phyloP scores from a whole-genome alignment of 805 yeast species.

The Torulaspora maleeae region DNA sequence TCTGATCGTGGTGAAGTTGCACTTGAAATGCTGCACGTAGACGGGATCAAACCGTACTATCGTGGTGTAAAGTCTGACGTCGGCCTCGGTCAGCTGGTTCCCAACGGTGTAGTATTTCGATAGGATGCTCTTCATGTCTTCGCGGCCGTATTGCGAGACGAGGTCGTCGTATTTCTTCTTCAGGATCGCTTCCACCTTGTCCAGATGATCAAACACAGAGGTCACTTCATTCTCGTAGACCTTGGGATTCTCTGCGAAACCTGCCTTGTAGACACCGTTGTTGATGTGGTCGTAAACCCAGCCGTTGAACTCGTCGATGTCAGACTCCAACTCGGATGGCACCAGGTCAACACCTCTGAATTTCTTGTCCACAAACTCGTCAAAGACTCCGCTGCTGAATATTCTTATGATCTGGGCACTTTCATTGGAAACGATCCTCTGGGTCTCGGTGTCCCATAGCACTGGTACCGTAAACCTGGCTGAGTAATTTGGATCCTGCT shows the following conservation, averaged over 20 bases:
- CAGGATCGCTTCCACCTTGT: slow-evolving; percentile 62
- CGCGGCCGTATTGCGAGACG: slow-evolving; percentile 20
- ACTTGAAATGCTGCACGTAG: slow-evolving; percentile 92
- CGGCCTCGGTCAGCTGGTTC: slow-evolving; percentile 78
- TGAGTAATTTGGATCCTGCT: slow-evolving; percentile 66
- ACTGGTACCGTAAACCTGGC: slow-evolving; percentile 93
- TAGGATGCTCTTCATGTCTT: slow-evolving; percentile 17
- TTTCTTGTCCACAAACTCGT: slow-evolving; percentile 43
- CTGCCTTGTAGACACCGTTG: slow-evolving; percentile 90
- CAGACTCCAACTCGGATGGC: slow-evolving; percentile 48
- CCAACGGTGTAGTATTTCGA: slow-evolving; percentile 50
- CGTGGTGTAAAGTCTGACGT: slow-evolving; percentile 80
- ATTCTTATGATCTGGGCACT: slow-evolving; percentile 85
- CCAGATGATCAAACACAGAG: slow-evolving; percentile 61
- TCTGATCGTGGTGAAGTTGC: slow-evolving; percentile 79
- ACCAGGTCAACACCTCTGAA: slow-evolving; percentile 54
- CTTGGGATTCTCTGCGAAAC: slow-evolving; percentile 80
- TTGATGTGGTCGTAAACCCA: slow-evolving; percentile 84
- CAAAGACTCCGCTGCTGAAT: slow-evolving; percentile 69
- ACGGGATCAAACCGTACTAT: slow-evolving; percentile 89
- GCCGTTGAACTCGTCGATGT: slow-evolving; percentile 72
- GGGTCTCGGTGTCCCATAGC: slow-evolving; percentile 79
- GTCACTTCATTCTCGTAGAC: slow-evolving; percentile 68
- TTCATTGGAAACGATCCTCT: slow-evolving; percentile 87
- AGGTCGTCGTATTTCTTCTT: slow-evolving; percentile 39